Evolutionary conservation across 116 monocot species (phyloP).

Genomic region (Zostera marina): DNA sequence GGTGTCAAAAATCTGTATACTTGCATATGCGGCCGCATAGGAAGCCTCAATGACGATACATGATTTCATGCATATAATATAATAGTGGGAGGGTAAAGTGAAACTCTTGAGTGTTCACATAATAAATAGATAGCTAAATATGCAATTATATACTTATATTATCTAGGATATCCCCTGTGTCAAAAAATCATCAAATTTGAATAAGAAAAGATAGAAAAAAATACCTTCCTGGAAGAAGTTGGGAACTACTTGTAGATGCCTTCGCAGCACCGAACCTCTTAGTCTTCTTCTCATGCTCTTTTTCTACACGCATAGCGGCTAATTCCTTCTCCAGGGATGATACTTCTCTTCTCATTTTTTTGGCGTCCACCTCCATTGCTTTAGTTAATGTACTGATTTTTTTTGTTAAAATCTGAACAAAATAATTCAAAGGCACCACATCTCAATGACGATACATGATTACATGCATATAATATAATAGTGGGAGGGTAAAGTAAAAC

Average conservation of each 20-base stretch:
- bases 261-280: constrained; percentile 44
- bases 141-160: too few relatives aligned
- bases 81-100: too few relatives aligned
- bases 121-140: too few relatives aligned
- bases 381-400: constrained; percentile 84
- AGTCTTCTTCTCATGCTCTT: constrained; percentile 52
- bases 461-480: background rate
- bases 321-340: constrained; percentile 94
- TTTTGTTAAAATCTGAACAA: constrained; percentile 58
- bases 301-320: constrained; percentile 52
- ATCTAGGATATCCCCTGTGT: too few relatives aligned
- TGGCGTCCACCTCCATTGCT: constrained; percentile 89
- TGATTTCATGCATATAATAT: too few relatives aligned
- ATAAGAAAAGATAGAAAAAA: background rate
- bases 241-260: constrained; percentile 34
- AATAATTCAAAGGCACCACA: background rate
- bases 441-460: background rate
- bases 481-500: too few relatives aligned
- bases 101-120: too few relatives aligned
- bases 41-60: too few relatives aligned
- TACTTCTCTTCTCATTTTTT: constrained; percentile 91
- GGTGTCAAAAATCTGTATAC: too few relatives aligned
- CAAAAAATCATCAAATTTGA: too few relatives aligned
- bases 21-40: too few relatives aligned
- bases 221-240: constrained; percentile 45